Percentiles rank a stretch among this genome's conserved stretches.
These are phyloP conservation scores for Eimeria praecox DNA, from an alignment of 169 alveolate species.

Conservation along the genomic window DNA sequence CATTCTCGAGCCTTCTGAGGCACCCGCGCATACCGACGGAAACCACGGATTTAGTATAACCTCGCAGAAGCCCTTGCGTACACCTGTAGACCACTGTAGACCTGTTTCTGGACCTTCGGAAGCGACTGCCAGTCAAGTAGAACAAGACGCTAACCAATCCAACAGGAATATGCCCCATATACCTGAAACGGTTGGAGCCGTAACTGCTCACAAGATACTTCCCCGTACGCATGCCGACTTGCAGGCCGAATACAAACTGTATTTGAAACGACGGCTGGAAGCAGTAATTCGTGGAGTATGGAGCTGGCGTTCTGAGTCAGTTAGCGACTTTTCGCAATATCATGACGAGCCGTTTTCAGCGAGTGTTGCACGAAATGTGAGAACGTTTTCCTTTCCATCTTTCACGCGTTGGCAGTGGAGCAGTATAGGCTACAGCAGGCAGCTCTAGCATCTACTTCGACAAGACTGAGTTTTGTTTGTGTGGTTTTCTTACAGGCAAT, in stretches of 20 bases:
- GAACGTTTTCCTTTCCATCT: neutral
- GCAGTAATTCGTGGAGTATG: conserved; percentile 34
- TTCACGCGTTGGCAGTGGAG: too few relatives aligned
- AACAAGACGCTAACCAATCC: neutral
- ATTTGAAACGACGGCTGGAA: conserved; percentile 17
- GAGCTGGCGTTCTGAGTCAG: conserved; percentile 59
- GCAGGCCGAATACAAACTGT: conserved; percentile 6
- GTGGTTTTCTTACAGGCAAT: conserved; percentile 26
- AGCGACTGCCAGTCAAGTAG: neutral
- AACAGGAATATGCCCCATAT: neutral
- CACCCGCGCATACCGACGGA: neutral
- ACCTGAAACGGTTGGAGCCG: neutral
- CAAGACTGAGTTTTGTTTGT: neutral
- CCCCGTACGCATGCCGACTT: neutral
- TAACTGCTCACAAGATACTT: neutral
- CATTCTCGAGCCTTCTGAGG: neutral
- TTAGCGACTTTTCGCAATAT: conserved; percentile 13
- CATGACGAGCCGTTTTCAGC: conserved; percentile 41
- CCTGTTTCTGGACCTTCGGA: neutral
- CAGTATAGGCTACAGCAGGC: neutral
- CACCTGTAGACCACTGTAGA: neutral
- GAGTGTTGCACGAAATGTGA: neutral
- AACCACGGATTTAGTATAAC: neutral
- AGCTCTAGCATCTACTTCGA: neutral
- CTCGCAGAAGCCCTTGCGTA: neutral